Evolutionary conservation across 2,329 filamentous ascomycete genomes (phyloP).

Genomic region (Calonectria henricotiae): DNA sequence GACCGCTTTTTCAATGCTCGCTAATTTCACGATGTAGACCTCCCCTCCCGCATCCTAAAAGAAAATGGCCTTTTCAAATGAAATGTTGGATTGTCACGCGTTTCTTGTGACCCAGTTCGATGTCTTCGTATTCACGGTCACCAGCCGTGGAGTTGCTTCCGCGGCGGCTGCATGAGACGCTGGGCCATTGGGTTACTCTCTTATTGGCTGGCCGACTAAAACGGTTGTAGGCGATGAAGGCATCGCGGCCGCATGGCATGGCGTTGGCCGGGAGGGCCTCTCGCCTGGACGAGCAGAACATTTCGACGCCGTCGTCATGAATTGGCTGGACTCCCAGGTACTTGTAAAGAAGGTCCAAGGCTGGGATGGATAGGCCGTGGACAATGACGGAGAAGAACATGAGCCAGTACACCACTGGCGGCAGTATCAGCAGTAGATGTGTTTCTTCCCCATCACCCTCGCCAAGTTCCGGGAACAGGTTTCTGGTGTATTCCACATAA

Average conservation of each 20-base stretch:
- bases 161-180: neutral
- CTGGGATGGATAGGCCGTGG: constrained; percentile 64
- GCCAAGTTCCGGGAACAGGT: constrained; percentile 59
- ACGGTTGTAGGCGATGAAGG: constrained; percentile 33
- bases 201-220: constrained; percentile 51
- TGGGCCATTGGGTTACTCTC: constrained; percentile 1
- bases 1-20: constrained; percentile 16
- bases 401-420: constrained; percentile 61
- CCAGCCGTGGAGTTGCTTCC: neutral
- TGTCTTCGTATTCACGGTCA: neutral
- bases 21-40: neutral
- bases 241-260: neutral
- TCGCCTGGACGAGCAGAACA: constrained; percentile 8
- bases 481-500: constrained; percentile 72
- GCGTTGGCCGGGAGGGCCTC: constrained; percentile 31
- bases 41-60: neutral
- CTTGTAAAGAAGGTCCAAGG: constrained; percentile 40
- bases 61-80: neutral
- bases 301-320: constrained; percentile 44
- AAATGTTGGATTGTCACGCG: constrained; percentile 11
- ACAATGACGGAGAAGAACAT: constrained; percentile 51
- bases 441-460: constrained; percentile 57
- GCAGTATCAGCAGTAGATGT: constrained; percentile 58
- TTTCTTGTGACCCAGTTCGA: constrained; percentile 7
- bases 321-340: constrained; percentile 58